Evolutionary conservation across 176 grass and related monocot species (phyloP), one percentile per base, ranked within the genome.

Genomic region (Carex scoparia): DNA sequence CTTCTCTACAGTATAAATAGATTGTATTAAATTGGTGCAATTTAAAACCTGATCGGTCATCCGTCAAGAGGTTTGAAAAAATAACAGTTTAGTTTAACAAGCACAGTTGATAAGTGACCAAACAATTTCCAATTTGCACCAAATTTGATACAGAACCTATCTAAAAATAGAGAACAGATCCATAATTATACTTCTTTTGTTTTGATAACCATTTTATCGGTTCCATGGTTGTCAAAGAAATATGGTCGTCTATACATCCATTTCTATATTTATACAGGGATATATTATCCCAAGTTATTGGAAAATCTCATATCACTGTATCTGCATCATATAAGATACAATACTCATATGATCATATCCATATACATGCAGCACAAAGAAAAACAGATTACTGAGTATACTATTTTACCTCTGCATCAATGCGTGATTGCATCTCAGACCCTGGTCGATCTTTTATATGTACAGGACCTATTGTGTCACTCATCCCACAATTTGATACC

Each of bases 401-500:
- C 51, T 78, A 6, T 16, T 78, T 32, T 92, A 94, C 93, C 89
- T 99, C 97, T 13, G 88, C 91, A 87, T 99, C 97, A 88, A 99
- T 96, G 66, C 97, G 91, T 48, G 97, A 99, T 87, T 99, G 97
- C 93, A 99, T 92, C 72, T 99, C 97, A 88, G 89, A 82, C 87
- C 97, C 88, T 79, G 90, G 61, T 13, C 90, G 87, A 64, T 96
- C 93, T 89, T 92, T 99, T 61, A 99, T 90, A 90, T 92, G 92
- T 66, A 99, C 91, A 73, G 97, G 97, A 56, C 97, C 97, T 82
- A 99, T 94, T 62, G 67, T 85, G 79, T 87, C 86, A 87, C 97
- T 96, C 97, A 99, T 99, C 86, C 97, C 97, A 92, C 97, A 99
- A 75, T 88, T 92, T 86, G 97, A 99, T 77, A 99, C 97, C 97